Base-by-base conservation (phyloP, 1,284 basidiomycete genomes). In the Ustilago hordei region DNA sequence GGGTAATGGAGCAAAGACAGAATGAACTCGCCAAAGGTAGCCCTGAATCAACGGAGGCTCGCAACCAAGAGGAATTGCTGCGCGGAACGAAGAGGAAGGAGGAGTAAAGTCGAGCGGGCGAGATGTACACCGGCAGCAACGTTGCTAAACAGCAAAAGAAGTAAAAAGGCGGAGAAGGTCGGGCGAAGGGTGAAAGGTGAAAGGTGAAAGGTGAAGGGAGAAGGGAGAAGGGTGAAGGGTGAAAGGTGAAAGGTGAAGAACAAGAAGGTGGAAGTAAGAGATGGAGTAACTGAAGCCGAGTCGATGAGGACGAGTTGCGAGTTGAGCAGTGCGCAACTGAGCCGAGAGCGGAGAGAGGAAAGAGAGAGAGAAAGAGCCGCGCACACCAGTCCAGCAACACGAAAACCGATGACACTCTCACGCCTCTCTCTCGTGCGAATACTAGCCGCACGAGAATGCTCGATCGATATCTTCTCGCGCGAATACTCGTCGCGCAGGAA, bases 311-410 rank as follows among this genome's bases (percentile, higher is more conserved):
- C 48, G 48, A 50, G 48, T 50, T 32, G 11, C 48, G 48, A 50
- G 34, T 54, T 54, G 34, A 54, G 34, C 52, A 35, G 34, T 54
- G 52, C 34, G 52, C 52, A 54, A 38, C 13, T 13, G 8, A 36
- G 35, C 52, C 23, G 32, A 38, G 34, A 54, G 34, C 52, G 52
- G 28, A 32, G 48, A 50, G 31, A 4, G n/a, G 23, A 6, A 1
- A 15, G 13, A 17, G 9, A 13, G 45, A 48, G 8, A 8, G 28
- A 15, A 28, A 3, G 15, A 12, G 28, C 19, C 28, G 13, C 38
- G 38, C 11, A 39, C 15, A 39, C 2, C 38, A 39, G 15, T 11
- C 38, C 38, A 48, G 48, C 23, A 28, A 50, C 48, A 28, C 48
- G 43, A 45, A 45, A 7, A 50, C 48, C 28, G 48, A 31, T 32